Evolutionary conservation across 768 basidiomycete species (phyloP).

Genomic region (Ramaria sp.): DNA sequence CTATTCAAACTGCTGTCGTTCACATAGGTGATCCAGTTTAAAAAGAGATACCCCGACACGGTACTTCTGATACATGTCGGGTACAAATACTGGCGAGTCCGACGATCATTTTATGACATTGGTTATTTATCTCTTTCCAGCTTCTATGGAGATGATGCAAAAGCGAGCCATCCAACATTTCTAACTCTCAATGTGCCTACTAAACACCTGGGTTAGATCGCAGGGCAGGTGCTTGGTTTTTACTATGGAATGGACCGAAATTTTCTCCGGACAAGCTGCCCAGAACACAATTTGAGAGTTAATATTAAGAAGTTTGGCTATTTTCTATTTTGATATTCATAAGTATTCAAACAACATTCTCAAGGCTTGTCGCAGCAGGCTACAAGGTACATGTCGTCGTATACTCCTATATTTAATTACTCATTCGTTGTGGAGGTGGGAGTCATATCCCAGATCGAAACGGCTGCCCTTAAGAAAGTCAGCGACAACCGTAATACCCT

Average conservation of each 20-base stretch:
- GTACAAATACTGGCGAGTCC: constrained; percentile 49
- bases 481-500: constrained; percentile 62
- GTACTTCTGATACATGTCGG: constrained; percentile 75
- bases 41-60: constrained; percentile 51
- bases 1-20: not conserved
- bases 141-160: constrained; percentile 80
- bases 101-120: not conserved
- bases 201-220: constrained; percentile 34
- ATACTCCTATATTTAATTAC: not conserved
- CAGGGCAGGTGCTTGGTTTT: constrained; percentile 69
- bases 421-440: constrained; percentile 27
- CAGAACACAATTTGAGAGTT: constrained; percentile 52
- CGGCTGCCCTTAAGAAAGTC: constrained; percentile 80
- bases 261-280: constrained; percentile 66
- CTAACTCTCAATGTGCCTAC: not conserved
- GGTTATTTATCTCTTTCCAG: constrained; percentile 12
- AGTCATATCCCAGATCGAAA: constrained; percentile 73
- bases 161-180: constrained; percentile 27
- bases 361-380: constrained; percentile 63
- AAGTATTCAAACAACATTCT: constrained; percentile 2
- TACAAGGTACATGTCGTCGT: constrained; percentile 44
- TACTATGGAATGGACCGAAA: constrained; percentile 62
- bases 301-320: constrained; percentile 66
- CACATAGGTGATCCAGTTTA: constrained; percentile 42
- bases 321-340: not conserved